Evolutionary conservation across 1,284 basidiomycete genomes (phyloP).

Genomic region (Stygiomarasmius scandens): DNA sequence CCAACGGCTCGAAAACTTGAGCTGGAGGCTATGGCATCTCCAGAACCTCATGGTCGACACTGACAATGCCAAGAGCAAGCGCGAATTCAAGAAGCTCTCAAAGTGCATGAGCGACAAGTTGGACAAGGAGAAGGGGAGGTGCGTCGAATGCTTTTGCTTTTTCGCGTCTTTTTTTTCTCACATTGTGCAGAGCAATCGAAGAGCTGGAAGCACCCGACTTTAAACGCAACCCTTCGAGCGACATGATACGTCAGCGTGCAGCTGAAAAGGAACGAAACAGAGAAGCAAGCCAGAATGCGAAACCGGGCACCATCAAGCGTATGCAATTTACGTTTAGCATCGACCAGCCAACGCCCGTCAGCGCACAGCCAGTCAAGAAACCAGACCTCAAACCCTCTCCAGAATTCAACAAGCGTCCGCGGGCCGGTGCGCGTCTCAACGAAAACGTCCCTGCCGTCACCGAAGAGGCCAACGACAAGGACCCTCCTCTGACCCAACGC

Average conservation of each 20-base stretch:
- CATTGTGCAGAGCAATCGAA: constrained; percentile 64
- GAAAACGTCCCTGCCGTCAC: constrained; percentile 30
- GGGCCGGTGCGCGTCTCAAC: constrained; percentile 7
- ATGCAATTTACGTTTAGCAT: constrained; percentile 86
- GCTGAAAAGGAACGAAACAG: constrained; percentile 78
- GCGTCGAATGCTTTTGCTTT: constrained; percentile 37
- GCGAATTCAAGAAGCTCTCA: constrained; percentile 84
- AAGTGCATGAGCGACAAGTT: constrained; percentile 85
- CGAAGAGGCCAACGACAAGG: constrained; percentile 33
- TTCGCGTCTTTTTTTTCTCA: constrained; percentile 28
- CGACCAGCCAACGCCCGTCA: constrained; percentile 60
- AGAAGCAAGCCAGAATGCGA: constrained; percentile 63
- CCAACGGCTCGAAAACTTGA: constrained; percentile 83
- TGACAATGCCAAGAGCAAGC: constrained; percentile 82
- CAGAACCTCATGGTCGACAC: constrained; percentile 86
- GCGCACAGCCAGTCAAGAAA: constrained; percentile 54
- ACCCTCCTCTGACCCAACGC: constrained; percentile 42
- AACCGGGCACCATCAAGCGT: constrained; percentile 72
- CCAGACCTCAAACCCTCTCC: constrained; percentile 69
- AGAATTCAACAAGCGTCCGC: constrained; percentile 58
- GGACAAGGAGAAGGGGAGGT: constrained; percentile 87
- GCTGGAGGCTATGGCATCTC: constrained; percentile 86
- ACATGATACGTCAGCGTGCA: constrained; percentile 76
- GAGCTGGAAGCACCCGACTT: constrained; percentile 80
- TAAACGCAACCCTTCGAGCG: constrained; percentile 70